Conservation (phyloP, 768 basidiomycete genomes). For the Clavaria fumosa region DNA sequence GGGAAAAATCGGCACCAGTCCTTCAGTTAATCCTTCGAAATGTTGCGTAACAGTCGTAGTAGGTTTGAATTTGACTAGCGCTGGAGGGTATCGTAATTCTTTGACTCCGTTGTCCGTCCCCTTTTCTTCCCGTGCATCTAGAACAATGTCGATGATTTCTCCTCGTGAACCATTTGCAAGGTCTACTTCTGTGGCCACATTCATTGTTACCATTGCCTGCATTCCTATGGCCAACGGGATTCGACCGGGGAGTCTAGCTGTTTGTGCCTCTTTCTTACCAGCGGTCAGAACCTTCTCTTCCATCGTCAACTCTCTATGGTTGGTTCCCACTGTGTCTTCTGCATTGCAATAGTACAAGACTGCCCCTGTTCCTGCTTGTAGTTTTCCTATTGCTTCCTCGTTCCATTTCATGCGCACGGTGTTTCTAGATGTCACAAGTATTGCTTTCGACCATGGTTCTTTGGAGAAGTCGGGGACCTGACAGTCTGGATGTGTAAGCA, state of each 20-base stretch:
- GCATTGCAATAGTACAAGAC: slow-evolving; percentile 14
- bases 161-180: slow-evolving; percentile 26
- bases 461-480: slow-evolving; percentile 9
- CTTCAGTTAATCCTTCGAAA: background rate
- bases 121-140: slow-evolving; percentile 18
- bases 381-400: background rate
- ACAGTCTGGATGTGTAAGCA: slow-evolving; percentile 10
- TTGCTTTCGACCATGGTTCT: slow-evolving; percentile 12
- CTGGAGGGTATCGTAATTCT: slow-evolving; percentile 15
- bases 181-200: slow-evolving; percentile 23
- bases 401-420: slow-evolving; percentile 17
- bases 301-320: slow-evolving; percentile 2
- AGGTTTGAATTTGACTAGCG: slow-evolving; percentile 18
- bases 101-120: slow-evolving; percentile 4
- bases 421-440: slow-evolving; percentile 19
- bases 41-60: background rate
- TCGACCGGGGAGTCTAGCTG: slow-evolving; percentile 6
- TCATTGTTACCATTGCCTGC: slow-evolving; percentile 23
- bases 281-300: slow-evolving; percentile 8
- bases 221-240: slow-evolving; percentile 19
- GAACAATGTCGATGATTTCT: slow-evolving; percentile 16
- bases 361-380: background rate
- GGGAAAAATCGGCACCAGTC: background rate
- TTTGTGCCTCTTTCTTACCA: slow-evolving; percentile 6
- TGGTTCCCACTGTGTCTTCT: slow-evolving; percentile 12